Percentiles rank a stretch among this genome's conserved stretches.
Evolutionary conservation across 768 basidiomycete genomes (phyloP).

Genomic region (Boletus subcaerulescens): DNA sequence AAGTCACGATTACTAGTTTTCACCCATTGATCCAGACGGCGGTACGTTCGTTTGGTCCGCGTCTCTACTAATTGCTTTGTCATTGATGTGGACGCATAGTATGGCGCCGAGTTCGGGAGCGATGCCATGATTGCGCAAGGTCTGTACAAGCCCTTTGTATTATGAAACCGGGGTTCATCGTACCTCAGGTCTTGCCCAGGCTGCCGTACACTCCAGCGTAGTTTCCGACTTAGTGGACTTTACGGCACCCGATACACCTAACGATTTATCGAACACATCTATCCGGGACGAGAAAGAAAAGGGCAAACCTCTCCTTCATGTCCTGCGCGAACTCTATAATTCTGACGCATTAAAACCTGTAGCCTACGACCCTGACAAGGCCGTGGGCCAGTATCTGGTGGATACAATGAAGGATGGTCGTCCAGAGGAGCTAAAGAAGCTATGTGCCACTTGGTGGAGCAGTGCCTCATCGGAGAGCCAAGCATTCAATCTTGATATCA

Average conservation of each 20-base stretch:
- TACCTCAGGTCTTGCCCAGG: constrained; percentile 44
- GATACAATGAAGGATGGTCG: constrained; percentile 38
- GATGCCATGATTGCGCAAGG: constrained; percentile 51
- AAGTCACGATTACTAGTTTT: constrained; percentile 30
- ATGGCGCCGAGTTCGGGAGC: constrained; percentile 51
- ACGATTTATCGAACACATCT: not conserved
- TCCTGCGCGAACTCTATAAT: constrained; percentile 50
- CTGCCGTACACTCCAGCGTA: constrained; percentile 39
- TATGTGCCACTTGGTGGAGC: constrained; percentile 40
- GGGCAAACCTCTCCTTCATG: constrained; percentile 44
- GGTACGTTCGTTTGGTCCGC: constrained; percentile 33
- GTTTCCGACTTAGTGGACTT: constrained; percentile 34
- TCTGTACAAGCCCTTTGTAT: constrained; percentile 14
- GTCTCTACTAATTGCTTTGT: not conserved
- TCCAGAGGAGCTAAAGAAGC: constrained; percentile 42
- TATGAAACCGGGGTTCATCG: not conserved
- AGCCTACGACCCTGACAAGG: constrained; percentile 49
- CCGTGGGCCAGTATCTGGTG: constrained; percentile 36
- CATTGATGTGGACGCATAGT: constrained; percentile 32
- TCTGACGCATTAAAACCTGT: constrained; percentile 47
- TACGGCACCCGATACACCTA: constrained; percentile 2
- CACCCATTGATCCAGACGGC: constrained; percentile 61
- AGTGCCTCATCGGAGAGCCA: constrained; percentile 29
- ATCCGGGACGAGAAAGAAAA: constrained; percentile 13
- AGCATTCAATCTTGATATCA: constrained; percentile 30